Conservation (phyloP, 441 rosid genomes). For the Corymbia citriodora region DNA sequence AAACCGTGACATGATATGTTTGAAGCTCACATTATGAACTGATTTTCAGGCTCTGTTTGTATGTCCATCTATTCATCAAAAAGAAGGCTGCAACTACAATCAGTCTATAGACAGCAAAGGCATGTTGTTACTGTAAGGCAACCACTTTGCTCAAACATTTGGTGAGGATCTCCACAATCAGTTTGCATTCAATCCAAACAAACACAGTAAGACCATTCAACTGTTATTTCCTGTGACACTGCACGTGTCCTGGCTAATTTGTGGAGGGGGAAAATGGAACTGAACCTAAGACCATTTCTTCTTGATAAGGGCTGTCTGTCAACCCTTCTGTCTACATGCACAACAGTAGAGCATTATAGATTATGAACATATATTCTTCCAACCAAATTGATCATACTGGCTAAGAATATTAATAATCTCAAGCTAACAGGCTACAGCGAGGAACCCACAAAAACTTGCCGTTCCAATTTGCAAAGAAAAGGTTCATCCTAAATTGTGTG, state of each 20-base stretch:
- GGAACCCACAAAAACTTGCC: not conserved
- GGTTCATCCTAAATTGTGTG: not conserved
- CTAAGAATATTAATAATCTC: not conserved
- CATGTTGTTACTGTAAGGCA: not conserved
- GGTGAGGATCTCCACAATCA: not conserved
- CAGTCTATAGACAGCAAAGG: not conserved
- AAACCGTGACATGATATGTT: not conserved
- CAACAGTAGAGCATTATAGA: not conserved
- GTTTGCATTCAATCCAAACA: not conserved
- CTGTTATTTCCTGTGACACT: not conserved
- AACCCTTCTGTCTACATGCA: not conserved
- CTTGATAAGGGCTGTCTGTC: not conserved
- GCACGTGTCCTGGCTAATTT: not conserved
- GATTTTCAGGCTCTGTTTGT: not conserved
- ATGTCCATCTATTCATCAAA: not conserved
- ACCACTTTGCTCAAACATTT: not conserved
- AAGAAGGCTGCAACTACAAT: not conserved
- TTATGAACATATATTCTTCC: not conserved
- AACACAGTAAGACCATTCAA: not conserved
- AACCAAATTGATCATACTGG: not conserved
- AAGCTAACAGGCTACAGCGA: not conserved
- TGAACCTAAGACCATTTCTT: not conserved
- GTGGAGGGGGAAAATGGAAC: not conserved
- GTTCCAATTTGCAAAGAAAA: not conserved
- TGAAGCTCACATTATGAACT: not conserved